Base-by-base conservation (phyloP, 768 basidiomycete genomes). In the Tubosaeta brunneosetosa region DNA sequence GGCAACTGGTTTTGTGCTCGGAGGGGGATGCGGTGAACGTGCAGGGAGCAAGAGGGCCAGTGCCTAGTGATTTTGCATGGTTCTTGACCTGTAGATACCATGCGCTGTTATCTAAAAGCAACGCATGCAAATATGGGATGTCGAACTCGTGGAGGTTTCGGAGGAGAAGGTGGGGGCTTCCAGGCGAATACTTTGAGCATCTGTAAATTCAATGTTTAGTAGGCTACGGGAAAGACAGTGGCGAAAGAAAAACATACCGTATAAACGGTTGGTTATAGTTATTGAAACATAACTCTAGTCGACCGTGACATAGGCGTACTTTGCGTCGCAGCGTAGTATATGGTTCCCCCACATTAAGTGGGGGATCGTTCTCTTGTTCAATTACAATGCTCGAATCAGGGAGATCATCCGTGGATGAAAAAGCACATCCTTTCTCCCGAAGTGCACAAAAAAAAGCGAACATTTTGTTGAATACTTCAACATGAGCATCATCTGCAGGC, bases 21-120 rank as follows among this genome's bases (percentile, higher is more conserved):
- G 42, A 51, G 3, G 58, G 55, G 1, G 59, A 53, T 1, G 60
- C 57, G 26, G 43, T 32, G 16, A 60, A 61, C 6, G 22, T 22
- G 16, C 64, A 68, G 0, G 60, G 59, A 6, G 33, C 36, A 11
- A 57, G 57, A 0, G 66, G 66, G 3, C 66, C 65, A 52, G 63
- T 65, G 0, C 55, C 60, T 5, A 44, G 2, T 4, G 10, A 33
- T 22, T 45, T 51, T 4, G 60, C 57, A 25, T 43, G 12, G 13
- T 36, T 31, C 31, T 61, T 48, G 22, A 48, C 42, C 1, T 8
- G 14, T 2, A 46, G 11, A 50, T 57, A 57, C 29, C 32, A 19
- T 2, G 6, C 11, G 7, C 52, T 34, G 3, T 51, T 13, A 9
- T 40, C 26, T 10, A 11, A 10, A 22, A 69, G 51, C 1, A 69